These are phyloP conservation scores for Claviceps purpurea DNA, from an alignment of 2,329 filamentous ascomycete genomes.

Conservation along the genomic window DNA sequence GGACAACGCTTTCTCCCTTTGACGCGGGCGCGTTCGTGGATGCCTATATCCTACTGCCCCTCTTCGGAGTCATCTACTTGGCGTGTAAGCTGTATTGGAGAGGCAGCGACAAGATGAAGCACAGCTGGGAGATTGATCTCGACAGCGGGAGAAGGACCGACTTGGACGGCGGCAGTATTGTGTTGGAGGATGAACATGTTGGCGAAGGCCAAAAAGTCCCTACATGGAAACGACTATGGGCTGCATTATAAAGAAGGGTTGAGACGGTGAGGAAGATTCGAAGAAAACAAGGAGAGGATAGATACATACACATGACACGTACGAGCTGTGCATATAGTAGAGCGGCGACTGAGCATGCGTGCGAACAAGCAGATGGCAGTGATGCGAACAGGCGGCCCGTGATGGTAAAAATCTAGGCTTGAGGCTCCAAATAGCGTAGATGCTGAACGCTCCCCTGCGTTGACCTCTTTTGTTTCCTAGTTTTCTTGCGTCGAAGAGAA, in stretches of 20 bases:
- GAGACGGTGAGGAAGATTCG: background rate
- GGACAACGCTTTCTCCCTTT: conserved; percentile 46
- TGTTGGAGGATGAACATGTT: conserved; percentile 16
- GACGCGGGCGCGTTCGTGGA: conserved; percentile 46
- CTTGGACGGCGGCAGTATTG: conserved; percentile 29
- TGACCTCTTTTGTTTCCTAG: too few species aligned
- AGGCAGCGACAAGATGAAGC: conserved; percentile 35
- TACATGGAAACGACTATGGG: conserved; percentile 31
- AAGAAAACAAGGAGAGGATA: background rate
- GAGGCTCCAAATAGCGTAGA: too few species aligned
- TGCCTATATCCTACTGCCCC: conserved; percentile 46
- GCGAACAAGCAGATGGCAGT: too few species aligned
- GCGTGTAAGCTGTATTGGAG: conserved; percentile 39
- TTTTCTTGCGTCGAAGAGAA: too few species aligned
- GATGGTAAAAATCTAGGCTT: too few species aligned
- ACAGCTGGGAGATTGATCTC: conserved; percentile 40
- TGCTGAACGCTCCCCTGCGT: too few species aligned
- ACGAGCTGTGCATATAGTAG: too few species aligned
- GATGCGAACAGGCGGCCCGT: too few species aligned
- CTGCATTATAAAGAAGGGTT: conserved; percentile 22
- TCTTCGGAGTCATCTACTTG: conserved; percentile 45
- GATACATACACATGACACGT: background rate
- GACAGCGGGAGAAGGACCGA: conserved; percentile 41
- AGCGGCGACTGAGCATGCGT: too few species aligned
- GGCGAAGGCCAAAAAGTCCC: conserved; percentile 16